A percentile compares a stretch with the other conserved stretches of the same genome.
phyloP scores from a whole-genome alignment of 148 eudicot species.

The Arbutus unedo region DNA sequence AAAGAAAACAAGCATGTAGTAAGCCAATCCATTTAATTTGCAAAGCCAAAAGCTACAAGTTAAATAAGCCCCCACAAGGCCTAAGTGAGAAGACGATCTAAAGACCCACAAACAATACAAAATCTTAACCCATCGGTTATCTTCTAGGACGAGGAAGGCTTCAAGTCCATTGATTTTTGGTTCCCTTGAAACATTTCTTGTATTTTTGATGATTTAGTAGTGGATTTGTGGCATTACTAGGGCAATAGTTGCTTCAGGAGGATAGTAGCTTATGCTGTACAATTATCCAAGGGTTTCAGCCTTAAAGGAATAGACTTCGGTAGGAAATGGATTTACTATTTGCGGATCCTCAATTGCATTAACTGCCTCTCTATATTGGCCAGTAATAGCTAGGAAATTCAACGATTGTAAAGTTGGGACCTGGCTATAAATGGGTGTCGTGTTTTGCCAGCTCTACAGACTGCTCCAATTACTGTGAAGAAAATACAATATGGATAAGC shows the following conservation, averaged over 20 bases:
- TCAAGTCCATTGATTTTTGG: background rate
- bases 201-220: background rate
- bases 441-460: background rate
- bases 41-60: background rate
- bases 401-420: background rate
- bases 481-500: background rate
- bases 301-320: background rate
- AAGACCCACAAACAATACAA: background rate
- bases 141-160: background rate
- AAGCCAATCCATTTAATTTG: background rate
- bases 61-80: background rate
- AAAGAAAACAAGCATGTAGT: background rate
- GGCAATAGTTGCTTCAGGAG: background rate
- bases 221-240: background rate
- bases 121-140: background rate
- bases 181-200: background rate
- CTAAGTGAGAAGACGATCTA: no score
- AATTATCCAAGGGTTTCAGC: background rate
- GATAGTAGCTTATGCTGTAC: background rate
- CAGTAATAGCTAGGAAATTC: background rate
- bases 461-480: background rate
- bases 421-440: background rate
- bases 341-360: background rate
- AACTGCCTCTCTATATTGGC: background rate
- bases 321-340: background rate